Base-by-base conservation (phyloP, 2,329 filamentous ascomycete species). In the Fusarium hainanense region DNA sequence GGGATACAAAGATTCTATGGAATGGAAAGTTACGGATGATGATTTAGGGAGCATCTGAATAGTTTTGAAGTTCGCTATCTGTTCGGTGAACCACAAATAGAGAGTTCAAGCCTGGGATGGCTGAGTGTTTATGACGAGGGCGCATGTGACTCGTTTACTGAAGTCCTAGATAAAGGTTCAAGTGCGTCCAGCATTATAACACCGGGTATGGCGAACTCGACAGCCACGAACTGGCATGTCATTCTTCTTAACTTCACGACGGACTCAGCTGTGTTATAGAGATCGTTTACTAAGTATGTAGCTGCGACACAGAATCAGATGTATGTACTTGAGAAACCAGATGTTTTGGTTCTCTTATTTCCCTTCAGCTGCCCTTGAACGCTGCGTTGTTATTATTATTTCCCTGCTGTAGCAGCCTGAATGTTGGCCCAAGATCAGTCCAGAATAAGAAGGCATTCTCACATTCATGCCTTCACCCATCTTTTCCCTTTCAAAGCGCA, bases 1-100 rank as follows among this genome's bases (percentile, higher is more conserved):
- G 40, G 27, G 11, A 23, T 21, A 34, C 12, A 43, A 28, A 32
- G 6, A 4, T 11, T 5, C n/a, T n/a, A 54, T 40, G 40, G 42
- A 40, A 34, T 47, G 14, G 49, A 42, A 32, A 48, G 10, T 21
- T 37, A 56, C 50, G 44, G 37, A n/a, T 55, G 28, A 50, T 12
- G 48, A 68, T 55, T 54, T 51, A 57, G 7, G 51, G 25, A 41
- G 59, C n/a, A 34, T 32, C 37, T 41, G 43, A 51, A 57, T 51
- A 43, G 25, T 21, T 46, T 65, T 47, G 44, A 27, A 50, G 54
- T 54, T 65, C 57, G n/a, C 43, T 58, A 34, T 37, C 37, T n/a
- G 10, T 20, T 27, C 13, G 23, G 13, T 6, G 46, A 27, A 46
- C 40, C 27, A 56, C n/a, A 27, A 14, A 27, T 34, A 3, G 32